Evolutionary conservation across 306 rosid genomes (phyloP).

Genomic region (Astragalus glycyphyllos): DNA sequence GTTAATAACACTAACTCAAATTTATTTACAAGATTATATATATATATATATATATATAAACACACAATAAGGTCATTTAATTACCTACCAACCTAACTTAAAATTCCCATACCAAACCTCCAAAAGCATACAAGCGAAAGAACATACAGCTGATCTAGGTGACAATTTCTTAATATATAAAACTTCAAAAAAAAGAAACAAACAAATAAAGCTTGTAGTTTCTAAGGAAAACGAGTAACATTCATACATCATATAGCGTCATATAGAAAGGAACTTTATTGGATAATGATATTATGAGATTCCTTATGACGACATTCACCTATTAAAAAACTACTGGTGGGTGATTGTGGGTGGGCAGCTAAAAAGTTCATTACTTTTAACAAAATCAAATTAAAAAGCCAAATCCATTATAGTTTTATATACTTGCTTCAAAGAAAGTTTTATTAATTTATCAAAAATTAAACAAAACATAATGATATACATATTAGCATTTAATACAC

Average conservation of each 20-base stretch:
- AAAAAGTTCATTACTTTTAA: conserved; percentile 3
- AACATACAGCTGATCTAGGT: neutral
- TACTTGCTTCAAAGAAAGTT: conserved; percentile 20
- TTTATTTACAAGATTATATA: neutral
- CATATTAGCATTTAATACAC: conserved; percentile 22
- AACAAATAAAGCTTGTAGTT: neutral
- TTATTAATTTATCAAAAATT: conserved; percentile 37
- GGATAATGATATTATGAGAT: neutral
- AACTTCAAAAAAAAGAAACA: neutral
- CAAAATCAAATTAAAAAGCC: conserved; percentile 20
- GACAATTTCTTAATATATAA: neutral
- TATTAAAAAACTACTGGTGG: neutral
- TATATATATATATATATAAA: neutral
- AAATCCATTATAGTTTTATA: conserved; percentile 7
- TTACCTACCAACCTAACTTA: neutral
- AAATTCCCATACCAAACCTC: conserved; percentile 2
- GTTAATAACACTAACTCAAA: neutral
- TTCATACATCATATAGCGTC: neutral
- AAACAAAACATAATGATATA: conserved; percentile 6
- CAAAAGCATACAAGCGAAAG: conserved; percentile 9
- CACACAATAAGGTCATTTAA: neutral
- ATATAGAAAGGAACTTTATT: neutral
- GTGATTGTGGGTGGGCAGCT: neutral
- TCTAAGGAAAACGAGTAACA: neutral
- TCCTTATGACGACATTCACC: neutral